Percentiles rank a stretch among this genome's conserved stretches.
Evolutionary conservation across 73 alveolate genomes (phyloP).

Genomic region (Tetrahymena malaccensis): DNA sequence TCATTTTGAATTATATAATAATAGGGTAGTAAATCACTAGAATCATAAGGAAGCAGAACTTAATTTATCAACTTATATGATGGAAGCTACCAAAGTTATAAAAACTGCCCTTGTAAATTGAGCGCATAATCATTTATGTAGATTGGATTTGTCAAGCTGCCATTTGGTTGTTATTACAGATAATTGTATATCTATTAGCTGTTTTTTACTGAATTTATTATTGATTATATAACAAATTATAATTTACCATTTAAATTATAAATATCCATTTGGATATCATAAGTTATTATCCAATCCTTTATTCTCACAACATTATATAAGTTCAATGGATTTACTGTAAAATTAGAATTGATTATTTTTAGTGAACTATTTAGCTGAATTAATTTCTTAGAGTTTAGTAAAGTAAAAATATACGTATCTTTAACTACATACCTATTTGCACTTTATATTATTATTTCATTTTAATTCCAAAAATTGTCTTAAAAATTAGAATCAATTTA

Average conservation of each 20-base stretch:
- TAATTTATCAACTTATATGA: background rate
- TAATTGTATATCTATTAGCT: background rate
- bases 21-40: background rate
- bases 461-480: background rate
- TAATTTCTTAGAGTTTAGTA: background rate
- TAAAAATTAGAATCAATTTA: background rate
- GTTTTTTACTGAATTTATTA: background rate
- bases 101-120: background rate
- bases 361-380: background rate
- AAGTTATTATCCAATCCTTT: background rate
- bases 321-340: background rate
- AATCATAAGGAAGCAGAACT: background rate
- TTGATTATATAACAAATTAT: background rate
- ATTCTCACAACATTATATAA: background rate
- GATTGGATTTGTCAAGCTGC: background rate
- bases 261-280: background rate
- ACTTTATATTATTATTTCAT: background rate
- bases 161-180: background rate
- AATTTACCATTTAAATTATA: background rate
- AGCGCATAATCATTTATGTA: background rate
- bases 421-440: background rate
- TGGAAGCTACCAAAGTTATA: background rate
- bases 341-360: background rate
- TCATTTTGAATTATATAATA: background rate
- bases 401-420: background rate